phyloP scores from a whole-genome alignment of 2,329 filamentous ascomycete species.

The Calonectria crousiana region DNA sequence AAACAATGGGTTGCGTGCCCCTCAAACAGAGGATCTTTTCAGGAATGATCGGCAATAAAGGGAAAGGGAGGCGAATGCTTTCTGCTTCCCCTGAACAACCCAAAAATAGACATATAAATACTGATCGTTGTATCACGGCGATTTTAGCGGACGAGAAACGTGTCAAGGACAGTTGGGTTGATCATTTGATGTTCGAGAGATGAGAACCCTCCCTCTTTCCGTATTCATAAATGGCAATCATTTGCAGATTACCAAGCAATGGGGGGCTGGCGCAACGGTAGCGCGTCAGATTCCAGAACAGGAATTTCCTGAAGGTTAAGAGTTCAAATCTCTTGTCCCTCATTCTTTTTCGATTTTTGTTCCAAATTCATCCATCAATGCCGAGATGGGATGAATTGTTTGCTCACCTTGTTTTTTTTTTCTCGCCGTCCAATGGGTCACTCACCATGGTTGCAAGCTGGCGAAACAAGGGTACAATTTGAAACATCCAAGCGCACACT shows the following conservation, averaged over 20 bases:
- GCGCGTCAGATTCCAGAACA: slow-evolving; percentile 15
- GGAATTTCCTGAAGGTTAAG: slow-evolving; percentile 16
- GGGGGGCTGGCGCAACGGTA: slow-evolving; percentile 15
- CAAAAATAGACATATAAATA: background rate
- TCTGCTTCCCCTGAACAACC: background rate
- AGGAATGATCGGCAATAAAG: background rate
- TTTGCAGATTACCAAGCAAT: background rate
- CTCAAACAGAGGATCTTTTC: background rate
- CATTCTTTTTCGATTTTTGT: background rate
- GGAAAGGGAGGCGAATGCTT: background rate
- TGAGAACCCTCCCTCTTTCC: background rate
- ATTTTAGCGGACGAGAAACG: background rate
- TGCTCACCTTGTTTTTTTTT: background rate
- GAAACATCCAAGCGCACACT: background rate
- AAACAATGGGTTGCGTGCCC: background rate
- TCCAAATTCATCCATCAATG: background rate
- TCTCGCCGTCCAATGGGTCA: background rate
- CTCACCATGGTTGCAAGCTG: background rate
- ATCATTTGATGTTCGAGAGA: background rate
- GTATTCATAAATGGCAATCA: background rate
- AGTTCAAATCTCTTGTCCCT: slow-evolving; percentile 17
- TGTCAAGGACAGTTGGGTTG: background rate
- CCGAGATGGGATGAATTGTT: background rate
- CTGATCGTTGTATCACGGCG: too few species aligned
- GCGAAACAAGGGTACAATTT: background rate